Evolutionary conservation across 306 rosid species (phyloP).

Genomic region (Trifolium dubium): DNA sequence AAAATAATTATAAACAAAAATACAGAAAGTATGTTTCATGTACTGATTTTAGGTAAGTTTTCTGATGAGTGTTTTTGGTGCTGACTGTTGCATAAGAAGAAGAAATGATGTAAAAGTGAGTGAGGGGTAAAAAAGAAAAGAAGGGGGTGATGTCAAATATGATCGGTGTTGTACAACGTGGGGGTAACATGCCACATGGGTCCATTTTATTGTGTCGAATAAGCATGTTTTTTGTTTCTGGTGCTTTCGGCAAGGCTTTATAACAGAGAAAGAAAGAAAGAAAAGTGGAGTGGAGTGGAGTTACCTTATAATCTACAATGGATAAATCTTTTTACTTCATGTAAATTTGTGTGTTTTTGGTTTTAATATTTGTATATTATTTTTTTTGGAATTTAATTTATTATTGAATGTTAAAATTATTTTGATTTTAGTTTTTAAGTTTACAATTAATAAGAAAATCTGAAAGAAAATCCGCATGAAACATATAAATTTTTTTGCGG

Average conservation of each 20-base stretch:
- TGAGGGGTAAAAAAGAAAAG: conserved; percentile 4
- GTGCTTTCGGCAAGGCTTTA: conserved; percentile 55
- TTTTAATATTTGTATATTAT: no score
- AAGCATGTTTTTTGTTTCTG: conserved; percentile 42
- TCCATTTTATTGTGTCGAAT: conserved; percentile 36
- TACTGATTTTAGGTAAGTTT: background rate
- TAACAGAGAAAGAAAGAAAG: background rate
- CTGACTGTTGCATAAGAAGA: background rate
- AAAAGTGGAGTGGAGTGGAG: conserved; percentile 30
- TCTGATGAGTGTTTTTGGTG: background rate
- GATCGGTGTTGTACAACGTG: conserved; percentile 27
- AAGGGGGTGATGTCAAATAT: conserved; percentile 30
- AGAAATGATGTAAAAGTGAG: background rate
- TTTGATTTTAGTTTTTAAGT: no score
- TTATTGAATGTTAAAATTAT: no score
- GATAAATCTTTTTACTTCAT: no score
- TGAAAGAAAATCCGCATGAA: no score
- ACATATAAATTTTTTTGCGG: no score
- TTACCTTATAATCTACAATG: no score
- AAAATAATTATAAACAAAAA: no score
- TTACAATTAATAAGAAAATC: no score
- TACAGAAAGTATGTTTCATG: background rate
- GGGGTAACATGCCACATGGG: conserved; percentile 72
- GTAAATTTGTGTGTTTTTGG: no score
- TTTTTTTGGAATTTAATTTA: no score